Percentiles rank a stretch among this genome's conserved stretches.
These are phyloP conservation scores for Neoboletus brunneissimus DNA, from an alignment of 768 basidiomycete species.

Conservation along the genomic window DNA sequence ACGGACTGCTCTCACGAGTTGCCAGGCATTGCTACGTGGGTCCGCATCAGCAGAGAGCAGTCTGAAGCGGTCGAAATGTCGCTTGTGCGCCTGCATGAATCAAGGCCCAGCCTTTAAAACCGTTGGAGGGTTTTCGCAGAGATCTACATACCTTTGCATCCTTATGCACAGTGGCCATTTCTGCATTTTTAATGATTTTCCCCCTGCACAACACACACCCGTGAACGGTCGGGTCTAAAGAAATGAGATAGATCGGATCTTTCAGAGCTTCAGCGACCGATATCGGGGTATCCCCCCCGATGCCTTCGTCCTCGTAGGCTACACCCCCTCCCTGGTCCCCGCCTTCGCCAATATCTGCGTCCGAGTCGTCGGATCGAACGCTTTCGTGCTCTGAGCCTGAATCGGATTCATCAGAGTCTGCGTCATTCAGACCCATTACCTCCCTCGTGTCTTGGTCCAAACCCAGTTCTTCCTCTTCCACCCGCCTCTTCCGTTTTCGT, in stretches of 20 bases:
- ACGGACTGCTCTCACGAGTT: slow-evolving; percentile 31
- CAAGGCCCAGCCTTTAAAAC: not conserved
- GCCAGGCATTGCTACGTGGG: slow-evolving; percentile 48
- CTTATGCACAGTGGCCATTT: slow-evolving; percentile 57
- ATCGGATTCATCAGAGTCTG: slow-evolving; percentile 68
- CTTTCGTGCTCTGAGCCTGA: slow-evolving; percentile 42
- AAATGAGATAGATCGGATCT: slow-evolving; percentile 62
- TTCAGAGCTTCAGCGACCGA: slow-evolving; percentile 57
- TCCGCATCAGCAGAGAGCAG: slow-evolving; percentile 38
- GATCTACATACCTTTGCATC: slow-evolving; percentile 58
- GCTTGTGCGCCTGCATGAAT: slow-evolving; percentile 54
- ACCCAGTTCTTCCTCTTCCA: slow-evolving; percentile 64
- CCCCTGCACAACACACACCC: slow-evolving; percentile 70
- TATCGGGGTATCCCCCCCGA: slow-evolving; percentile 42
- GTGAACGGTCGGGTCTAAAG: slow-evolving; percentile 51
- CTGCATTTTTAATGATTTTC: slow-evolving; percentile 60
- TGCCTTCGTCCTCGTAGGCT: slow-evolving; percentile 23
- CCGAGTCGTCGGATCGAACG: slow-evolving; percentile 31
- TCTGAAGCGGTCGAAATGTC: slow-evolving; percentile 54
- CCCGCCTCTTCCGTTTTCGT: slow-evolving; percentile 56
- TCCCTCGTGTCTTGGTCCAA: slow-evolving; percentile 63
- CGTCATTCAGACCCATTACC: slow-evolving; percentile 65
- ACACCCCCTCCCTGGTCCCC: slow-evolving; percentile 27
- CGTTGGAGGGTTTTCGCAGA: not conserved
- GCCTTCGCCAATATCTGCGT: slow-evolving; percentile 19